Percentiles rank a stretch among this genome's conserved stretches.
Conservation (phyloP, 2,329 filamentous ascomycete species). For the Colletotrichum shisoi region DNA sequence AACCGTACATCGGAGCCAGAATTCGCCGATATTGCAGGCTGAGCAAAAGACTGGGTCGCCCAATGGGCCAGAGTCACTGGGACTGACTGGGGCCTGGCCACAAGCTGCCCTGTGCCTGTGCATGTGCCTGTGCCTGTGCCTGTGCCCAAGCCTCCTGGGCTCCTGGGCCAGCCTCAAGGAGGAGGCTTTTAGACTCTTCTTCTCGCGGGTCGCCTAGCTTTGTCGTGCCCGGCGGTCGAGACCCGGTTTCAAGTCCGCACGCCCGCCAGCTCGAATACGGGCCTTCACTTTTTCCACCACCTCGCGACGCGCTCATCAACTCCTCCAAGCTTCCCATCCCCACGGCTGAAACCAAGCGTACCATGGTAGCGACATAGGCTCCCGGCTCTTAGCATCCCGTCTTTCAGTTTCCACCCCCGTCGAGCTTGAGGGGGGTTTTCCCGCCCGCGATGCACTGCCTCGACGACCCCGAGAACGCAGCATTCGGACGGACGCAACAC, state of each 20-base stretch:
- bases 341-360: slow-evolving; percentile 37
- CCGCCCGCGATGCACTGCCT: slow-evolving; percentile 31
- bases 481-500: slow-evolving; percentile 24
- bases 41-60: slow-evolving; percentile 10
- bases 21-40: slow-evolving; percentile 36
- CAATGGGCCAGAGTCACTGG: slow-evolving; percentile 20
- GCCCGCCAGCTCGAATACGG: slow-evolving; percentile 25
- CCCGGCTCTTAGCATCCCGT: slow-evolving; percentile 30
- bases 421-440: slow-evolving; percentile 25
- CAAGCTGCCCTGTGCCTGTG: slow-evolving; percentile 27
- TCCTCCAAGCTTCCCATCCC: slow-evolving; percentile 14
- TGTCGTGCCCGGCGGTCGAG: slow-evolving; percentile 6
- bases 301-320: background rate
- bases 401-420: slow-evolving; percentile 3
- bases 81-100: slow-evolving; percentile 20
- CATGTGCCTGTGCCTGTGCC: too few relatives aligned
- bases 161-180: slow-evolving; percentile 3
- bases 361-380: slow-evolving; percentile 33
- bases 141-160: slow-evolving; percentile 27
- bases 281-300: slow-evolving; percentile 29
- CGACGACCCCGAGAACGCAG: slow-evolving; percentile 24
- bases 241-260: slow-evolving; percentile 25
- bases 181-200: slow-evolving; percentile 20
- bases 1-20: slow-evolving; percentile 33
- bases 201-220: slow-evolving; percentile 6